Conservation (phyloP, 306 rosid species). For the Inga oerstediana region DNA sequence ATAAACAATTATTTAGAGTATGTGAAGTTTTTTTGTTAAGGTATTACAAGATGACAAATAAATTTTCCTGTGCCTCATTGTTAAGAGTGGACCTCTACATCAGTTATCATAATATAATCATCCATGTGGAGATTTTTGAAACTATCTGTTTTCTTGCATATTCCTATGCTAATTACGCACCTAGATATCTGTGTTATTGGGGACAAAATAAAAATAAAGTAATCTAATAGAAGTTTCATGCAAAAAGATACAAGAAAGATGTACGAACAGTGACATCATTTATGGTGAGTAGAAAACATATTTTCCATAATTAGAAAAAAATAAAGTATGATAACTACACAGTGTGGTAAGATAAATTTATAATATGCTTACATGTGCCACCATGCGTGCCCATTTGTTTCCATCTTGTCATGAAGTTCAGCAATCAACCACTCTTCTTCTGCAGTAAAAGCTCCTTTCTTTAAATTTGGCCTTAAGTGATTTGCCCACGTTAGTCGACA, state of each 20-base stretch:
- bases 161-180: conserved; percentile 7
- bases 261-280: conserved; percentile 30
- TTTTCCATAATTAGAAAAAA: conserved; percentile 17
- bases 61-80: conserved; percentile 21
- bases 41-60: conserved; percentile 13
- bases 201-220: conserved; percentile 13
- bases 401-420: conserved; percentile 89
- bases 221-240: conserved; percentile 19
- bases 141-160: background rate
- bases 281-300: conserved; percentile 13
- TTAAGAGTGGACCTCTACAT: conserved; percentile 17
- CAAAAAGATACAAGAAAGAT: conserved; percentile 23
- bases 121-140: conserved; percentile 12
- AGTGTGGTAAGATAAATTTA: conserved; percentile 21
- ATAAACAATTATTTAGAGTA: background rate
- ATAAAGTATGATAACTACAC: conserved; percentile 22
- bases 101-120: conserved; percentile 6
- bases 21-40: background rate
- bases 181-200: conserved; percentile 3
- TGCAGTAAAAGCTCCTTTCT: conserved; percentile 83
- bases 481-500: conserved; percentile 97
- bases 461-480: conserved; percentile 96
- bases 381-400: conserved; percentile 99
- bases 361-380: conserved; percentile 69
- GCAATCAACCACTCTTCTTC: conserved; percentile 81